Evolutionary conservation across 805 yeast genomes (phyloP).

Genomic region (Alloascoidea africana): DNA sequence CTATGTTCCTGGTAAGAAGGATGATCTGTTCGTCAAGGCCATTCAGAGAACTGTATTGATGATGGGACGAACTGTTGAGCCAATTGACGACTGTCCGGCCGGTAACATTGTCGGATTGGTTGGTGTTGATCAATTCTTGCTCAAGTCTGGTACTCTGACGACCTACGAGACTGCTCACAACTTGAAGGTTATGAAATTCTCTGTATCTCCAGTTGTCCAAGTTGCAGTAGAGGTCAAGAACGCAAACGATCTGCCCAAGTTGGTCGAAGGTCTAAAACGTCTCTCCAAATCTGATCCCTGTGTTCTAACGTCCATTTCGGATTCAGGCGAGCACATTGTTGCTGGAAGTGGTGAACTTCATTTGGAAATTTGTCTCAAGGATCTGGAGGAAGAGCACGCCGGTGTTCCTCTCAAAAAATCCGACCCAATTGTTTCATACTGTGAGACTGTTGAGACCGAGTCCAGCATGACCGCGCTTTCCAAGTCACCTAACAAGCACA

Average conservation of each 20-base stretch:
- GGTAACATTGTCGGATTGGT: slow-evolving; percentile 99
- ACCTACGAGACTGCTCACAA: slow-evolving; percentile 95
- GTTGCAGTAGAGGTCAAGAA: slow-evolving; percentile 99
- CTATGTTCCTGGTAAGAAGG: slow-evolving; percentile 98
- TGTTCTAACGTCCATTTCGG: slow-evolving; percentile 76
- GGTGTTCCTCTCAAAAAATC: slow-evolving; percentile 97
- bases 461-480: slow-evolving; percentile 94
- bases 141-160: slow-evolving; percentile 98
- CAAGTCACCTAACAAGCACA: slow-evolving; percentile 99
- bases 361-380: slow-evolving; percentile 92
- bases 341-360: slow-evolving; percentile 99
- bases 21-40: slow-evolving; percentile 91
- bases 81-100: slow-evolving; percentile 98
- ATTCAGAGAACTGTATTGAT: slow-evolving; percentile 97
- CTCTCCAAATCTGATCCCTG: slow-evolving; percentile 99
- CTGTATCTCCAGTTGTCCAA: slow-evolving; percentile 98
- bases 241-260: slow-evolving; percentile 98
- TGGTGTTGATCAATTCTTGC: slow-evolving; percentile 99
- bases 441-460: slow-evolving; percentile 93
- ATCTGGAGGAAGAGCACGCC: slow-evolving; percentile 97
- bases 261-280: slow-evolving; percentile 99
- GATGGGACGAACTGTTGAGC: slow-evolving; percentile 99
- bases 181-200: slow-evolving; percentile 99
- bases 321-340: slow-evolving; percentile 98
- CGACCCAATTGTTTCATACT: slow-evolving; percentile 96